phyloP scores from a whole-genome alignment of 768 basidiomycete genomes.

The Phylloporus sp. region DNA sequence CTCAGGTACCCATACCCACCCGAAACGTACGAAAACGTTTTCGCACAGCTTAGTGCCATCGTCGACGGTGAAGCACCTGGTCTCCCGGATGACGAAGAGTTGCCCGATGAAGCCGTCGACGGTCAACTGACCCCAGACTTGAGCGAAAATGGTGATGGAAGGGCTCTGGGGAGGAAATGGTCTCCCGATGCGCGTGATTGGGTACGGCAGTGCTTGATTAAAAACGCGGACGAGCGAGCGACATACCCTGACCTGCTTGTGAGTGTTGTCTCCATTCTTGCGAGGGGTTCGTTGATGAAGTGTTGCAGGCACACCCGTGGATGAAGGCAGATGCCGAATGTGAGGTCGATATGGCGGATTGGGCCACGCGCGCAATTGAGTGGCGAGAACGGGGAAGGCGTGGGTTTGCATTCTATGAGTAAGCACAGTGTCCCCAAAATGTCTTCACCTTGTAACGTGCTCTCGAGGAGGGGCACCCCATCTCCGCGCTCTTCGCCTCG shows the following conservation, averaged over 20 bases:
- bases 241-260: conserved; percentile 81
- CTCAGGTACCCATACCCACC: conserved; percentile 87
- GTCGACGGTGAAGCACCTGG: conserved; percentile 91
- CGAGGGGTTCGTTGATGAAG: background rate
- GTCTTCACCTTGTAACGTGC: conserved; percentile 7
- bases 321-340: conserved; percentile 53
- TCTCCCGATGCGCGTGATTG: conserved; percentile 66
- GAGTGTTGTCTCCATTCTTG: conserved; percentile 28
- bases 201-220: conserved; percentile 74
- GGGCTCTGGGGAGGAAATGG: conserved; percentile 20
- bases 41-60: conserved; percentile 95
- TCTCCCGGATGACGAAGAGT: conserved; percentile 56
- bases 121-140: conserved; percentile 4
- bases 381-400: conserved; percentile 30
- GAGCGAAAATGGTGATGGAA: conserved; percentile 14
- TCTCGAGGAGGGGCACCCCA: conserved; percentile 15
- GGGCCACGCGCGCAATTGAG: conserved; percentile 60
- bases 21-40: conserved; percentile 95
- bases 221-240: conserved; percentile 73
- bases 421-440: conserved; percentile 10
- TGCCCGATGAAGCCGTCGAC: conserved; percentile 10
- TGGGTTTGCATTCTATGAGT: conserved; percentile 20
- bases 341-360: conserved; percentile 78
- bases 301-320: conserved; percentile 68
- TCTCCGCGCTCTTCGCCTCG: conserved; percentile 22